These are phyloP conservation scores for Lignosus rhinocerotis DNA, from an alignment of 1,284 basidiomycete genomes.

Conservation along the genomic window DNA sequence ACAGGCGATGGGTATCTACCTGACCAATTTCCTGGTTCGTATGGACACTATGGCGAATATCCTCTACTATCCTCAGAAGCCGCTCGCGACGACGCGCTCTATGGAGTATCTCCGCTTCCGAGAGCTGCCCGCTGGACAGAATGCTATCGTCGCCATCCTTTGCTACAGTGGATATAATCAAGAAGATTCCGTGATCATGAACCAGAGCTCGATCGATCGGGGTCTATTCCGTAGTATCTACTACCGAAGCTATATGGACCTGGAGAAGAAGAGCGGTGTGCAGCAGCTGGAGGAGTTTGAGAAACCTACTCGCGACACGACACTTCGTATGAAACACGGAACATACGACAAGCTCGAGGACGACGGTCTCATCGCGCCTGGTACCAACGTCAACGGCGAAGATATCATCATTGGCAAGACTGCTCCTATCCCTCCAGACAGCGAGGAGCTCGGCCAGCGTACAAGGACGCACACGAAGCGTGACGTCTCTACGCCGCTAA, in stretches of 20 bases:
- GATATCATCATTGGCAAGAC: constrained; percentile 99
- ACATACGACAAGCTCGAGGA: constrained; percentile 98
- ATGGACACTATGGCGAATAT: constrained; percentile 99
- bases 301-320: constrained; percentile 92
- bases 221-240: constrained; percentile 99
- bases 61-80: constrained; percentile 98
- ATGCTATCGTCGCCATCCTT: constrained; percentile 97
- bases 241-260: constrained; percentile 97
- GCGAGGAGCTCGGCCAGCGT: constrained; percentile 95
- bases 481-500: constrained; percentile 96
- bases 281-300: constrained; percentile 96
- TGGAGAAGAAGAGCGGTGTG: constrained; percentile 96
- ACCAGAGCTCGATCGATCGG: constrained; percentile 97
- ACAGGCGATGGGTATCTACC: constrained; percentile 98
- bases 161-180: constrained; percentile 99
- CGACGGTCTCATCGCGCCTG: constrained; percentile 94
- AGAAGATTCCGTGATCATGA: constrained; percentile 99
- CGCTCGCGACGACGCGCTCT: constrained; percentile 95
- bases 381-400: constrained; percentile 93
- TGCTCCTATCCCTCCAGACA: constrained; percentile 94
- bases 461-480: constrained; percentile 88
- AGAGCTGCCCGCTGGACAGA: constrained; percentile 96
- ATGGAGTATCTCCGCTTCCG: constrained; percentile 99
- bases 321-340: constrained; percentile 95
- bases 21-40: constrained; percentile 96